These are phyloP conservation scores for Aspergillus bridgeri DNA, from an alignment of 495 filamentous ascomycete genomes.

Conservation along the genomic window DNA sequence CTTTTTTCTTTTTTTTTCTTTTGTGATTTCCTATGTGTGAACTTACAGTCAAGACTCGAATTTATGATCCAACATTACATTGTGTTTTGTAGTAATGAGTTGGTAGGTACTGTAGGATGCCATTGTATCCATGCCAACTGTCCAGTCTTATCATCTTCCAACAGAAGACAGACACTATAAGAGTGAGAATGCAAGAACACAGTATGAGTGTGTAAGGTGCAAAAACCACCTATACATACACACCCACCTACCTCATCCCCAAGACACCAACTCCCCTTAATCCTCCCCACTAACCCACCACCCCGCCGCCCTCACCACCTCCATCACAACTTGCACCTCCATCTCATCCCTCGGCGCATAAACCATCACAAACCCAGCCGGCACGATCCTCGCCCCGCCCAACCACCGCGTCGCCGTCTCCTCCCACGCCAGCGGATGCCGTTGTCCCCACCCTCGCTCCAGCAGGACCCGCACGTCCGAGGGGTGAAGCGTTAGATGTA, in stretches of 20 bases:
- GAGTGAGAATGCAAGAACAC: too few species aligned
- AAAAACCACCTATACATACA: too few species aligned
- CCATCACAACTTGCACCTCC: constrained; percentile 61
- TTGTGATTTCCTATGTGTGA: constrained; percentile 7
- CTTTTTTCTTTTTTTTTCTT: too few species aligned
- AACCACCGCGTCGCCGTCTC: constrained; percentile 29
- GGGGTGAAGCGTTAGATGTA: constrained; percentile 77
- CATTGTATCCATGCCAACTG: too few species aligned
- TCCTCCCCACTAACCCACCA: constrained; percentile 59
- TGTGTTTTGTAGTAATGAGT: too few species aligned
- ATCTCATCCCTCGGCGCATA: constrained; percentile 69
- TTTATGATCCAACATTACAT: constrained; percentile 3
- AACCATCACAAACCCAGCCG: constrained; percentile 71
- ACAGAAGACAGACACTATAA: too few species aligned
- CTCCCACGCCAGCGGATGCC: constrained; percentile 72
- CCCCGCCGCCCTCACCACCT: constrained; percentile 67
- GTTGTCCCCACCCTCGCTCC: constrained; percentile 74
- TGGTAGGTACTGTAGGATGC: too few species aligned
- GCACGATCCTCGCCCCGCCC: constrained; percentile 52
- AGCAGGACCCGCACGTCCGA: constrained; percentile 69
- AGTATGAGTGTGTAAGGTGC: too few species aligned
- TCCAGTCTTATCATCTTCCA: too few species aligned
- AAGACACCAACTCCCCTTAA: constrained; percentile 8
- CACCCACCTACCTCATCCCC: neutral
- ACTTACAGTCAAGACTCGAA: constrained; percentile 10